Conservation (phyloP, 371 early-diverging fungal genomes). For the Smittium mucronatum region DNA sequence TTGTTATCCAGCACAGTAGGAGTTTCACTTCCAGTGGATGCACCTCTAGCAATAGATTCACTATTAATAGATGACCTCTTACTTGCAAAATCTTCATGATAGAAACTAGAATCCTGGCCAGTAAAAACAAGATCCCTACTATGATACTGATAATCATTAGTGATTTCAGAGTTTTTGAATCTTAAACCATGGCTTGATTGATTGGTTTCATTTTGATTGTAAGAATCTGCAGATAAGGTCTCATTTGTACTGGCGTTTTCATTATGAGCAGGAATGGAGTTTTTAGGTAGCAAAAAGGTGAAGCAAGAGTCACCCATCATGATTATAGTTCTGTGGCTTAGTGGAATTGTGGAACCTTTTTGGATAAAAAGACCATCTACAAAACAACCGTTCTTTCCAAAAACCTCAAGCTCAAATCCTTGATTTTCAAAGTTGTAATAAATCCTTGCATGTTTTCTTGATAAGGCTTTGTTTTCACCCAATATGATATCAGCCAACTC, state of each 20-base stretch:
- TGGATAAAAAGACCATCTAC: constrained; percentile 63
- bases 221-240: not conserved
- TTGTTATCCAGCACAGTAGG: not conserved
- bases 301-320: constrained; percentile 69
- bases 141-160: not conserved
- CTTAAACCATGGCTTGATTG: not conserved
- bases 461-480: constrained; percentile 67
- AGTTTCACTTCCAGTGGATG: not conserved
- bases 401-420: constrained; percentile 65
- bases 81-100: not conserved
- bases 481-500: constrained; percentile 65
- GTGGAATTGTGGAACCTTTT: constrained; percentile 49
- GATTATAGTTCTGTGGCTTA: constrained; percentile 58
- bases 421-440: constrained; percentile 66
- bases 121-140: not conserved
- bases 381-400: constrained; percentile 78
- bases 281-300: constrained; percentile 45
- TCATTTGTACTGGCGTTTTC: not conserved
- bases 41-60: not conserved
- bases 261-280: constrained; percentile 9
- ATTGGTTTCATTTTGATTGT: not conserved
- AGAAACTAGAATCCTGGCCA: not conserved
- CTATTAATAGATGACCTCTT: not conserved
- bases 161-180: not conserved
- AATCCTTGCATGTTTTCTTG: constrained; percentile 71